These are phyloP conservation scores for Suillus brevipes DNA, from an alignment of 768 basidiomycete species.

Conservation along the genomic window DNA sequence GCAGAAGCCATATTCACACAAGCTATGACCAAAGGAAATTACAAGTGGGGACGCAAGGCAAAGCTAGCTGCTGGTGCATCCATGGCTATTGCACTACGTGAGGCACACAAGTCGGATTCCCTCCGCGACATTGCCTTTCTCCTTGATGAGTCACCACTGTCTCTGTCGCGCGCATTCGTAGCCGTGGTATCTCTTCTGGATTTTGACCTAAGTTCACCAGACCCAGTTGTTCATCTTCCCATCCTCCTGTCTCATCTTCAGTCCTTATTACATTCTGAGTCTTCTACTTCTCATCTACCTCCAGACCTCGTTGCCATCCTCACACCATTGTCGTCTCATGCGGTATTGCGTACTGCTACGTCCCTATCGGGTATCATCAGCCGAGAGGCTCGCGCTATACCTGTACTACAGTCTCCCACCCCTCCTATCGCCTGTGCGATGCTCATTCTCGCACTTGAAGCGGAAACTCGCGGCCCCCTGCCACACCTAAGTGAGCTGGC, in stretches of 20 bases:
- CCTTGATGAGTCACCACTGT: conserved; percentile 50
- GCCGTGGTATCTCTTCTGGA: conserved; percentile 53
- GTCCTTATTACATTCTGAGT: conserved; percentile 35
- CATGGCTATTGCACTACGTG: conserved; percentile 69
- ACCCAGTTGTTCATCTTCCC: conserved; percentile 61
- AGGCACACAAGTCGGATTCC: conserved; percentile 66
- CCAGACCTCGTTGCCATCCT: conserved; percentile 37
- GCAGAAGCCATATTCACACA: conserved; percentile 69
- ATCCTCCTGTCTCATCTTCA: conserved; percentile 55
- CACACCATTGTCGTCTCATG: conserved; percentile 40
- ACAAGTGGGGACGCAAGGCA: conserved; percentile 75
- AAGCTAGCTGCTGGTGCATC: conserved; percentile 69
- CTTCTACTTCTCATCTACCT: conserved; percentile 29
- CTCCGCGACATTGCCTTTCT: conserved; percentile 69
- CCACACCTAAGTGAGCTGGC: conserved; percentile 58
- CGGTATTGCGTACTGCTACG: conserved; percentile 43
- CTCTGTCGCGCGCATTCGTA: conserved; percentile 57
- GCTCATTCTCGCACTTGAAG: conserved; percentile 70
- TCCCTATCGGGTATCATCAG: conserved; percentile 44
- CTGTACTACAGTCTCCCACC: conserved; percentile 42
- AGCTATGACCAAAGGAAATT: conserved; percentile 55
- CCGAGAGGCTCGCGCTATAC: conserved; percentile 40
- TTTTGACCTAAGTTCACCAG: conserved; percentile 51
- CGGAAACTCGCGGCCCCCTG: conserved; percentile 53
- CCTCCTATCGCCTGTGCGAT: conserved; percentile 65